phyloP scores from a whole-genome alignment of 441 rosid genomes.

The Syzygium syzygioides region DNA sequence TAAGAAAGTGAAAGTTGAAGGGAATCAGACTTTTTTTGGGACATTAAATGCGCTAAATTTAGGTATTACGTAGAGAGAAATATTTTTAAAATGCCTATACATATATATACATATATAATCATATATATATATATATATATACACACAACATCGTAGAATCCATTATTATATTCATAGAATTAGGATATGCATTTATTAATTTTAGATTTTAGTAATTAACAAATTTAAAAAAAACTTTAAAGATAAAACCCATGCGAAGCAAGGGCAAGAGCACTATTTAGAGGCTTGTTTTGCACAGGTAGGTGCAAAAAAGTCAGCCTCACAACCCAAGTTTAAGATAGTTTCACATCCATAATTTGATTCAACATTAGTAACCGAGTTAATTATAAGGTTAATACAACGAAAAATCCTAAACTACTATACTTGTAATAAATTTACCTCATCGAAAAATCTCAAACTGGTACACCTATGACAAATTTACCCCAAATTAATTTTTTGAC shows the following conservation, averaged over 20 bases:
- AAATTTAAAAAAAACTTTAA: accelerated
- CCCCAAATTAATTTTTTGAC: too few relatives aligned
- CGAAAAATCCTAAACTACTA: too few relatives aligned
- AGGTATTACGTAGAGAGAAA: not conserved
- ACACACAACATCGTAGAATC: not conserved
- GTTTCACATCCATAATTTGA: not conserved
- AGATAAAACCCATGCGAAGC: not conserved
- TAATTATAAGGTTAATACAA: not conserved
- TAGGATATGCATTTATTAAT: not conserved
- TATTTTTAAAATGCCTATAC: not conserved
- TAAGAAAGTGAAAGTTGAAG: not conserved
- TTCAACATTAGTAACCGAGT: not conserved
- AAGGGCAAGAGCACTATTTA: not conserved
- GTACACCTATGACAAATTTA: too few relatives aligned
- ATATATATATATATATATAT: too few relatives aligned
- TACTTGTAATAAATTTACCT: too few relatives aligned
- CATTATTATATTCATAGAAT: not conserved
- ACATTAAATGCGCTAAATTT: not conserved
- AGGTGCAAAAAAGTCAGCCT: not conserved
- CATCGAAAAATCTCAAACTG: too few relatives aligned
- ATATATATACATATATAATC: not conserved
- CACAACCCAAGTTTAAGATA: not conserved
- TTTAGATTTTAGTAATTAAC: not conserved
- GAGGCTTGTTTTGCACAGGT: not conserved
- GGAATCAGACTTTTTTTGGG: not conserved